Evolutionary conservation across 495 filamentous ascomycete genomes (phyloP).

Genomic region (Acidomyces sp.): DNA sequence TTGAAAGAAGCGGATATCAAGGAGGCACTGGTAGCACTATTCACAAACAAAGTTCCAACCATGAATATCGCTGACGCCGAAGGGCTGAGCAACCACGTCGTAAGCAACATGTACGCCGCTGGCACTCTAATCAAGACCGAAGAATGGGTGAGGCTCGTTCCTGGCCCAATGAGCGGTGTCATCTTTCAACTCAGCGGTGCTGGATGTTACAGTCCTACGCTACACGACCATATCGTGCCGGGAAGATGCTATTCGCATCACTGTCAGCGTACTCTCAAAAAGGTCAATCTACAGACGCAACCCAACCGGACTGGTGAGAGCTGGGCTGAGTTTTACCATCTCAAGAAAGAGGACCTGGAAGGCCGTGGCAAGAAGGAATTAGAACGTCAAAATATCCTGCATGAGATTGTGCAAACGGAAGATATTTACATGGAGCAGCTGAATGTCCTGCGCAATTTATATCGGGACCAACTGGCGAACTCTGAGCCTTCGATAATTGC

Average conservation of each 20-base stretch:
- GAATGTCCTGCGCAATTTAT: slow-evolving; percentile 69
- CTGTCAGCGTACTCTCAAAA: slow-evolving; percentile 87
- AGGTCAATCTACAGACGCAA: slow-evolving; percentile 69
- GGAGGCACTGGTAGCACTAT: slow-evolving; percentile 77
- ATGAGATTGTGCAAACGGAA: slow-evolving; percentile 92
- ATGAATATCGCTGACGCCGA: slow-evolving; percentile 99
- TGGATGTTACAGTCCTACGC: slow-evolving; percentile 74
- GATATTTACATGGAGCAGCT: slow-evolving; percentile 81
- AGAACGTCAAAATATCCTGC: slow-evolving; percentile 82
- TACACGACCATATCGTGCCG: slow-evolving; percentile 61
- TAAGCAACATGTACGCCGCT: slow-evolving; percentile 65
- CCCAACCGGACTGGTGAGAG: slow-evolving; percentile 58
- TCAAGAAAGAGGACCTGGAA: slow-evolving; percentile 63
- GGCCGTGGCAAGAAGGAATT: slow-evolving; percentile 70
- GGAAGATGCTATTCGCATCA: slow-evolving; percentile 88
- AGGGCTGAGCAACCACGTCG: slow-evolving; percentile 63
- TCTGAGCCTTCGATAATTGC: slow-evolving; percentile 72
- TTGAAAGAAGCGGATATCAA: slow-evolving; percentile 68
- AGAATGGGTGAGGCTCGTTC: slow-evolving; percentile 92
- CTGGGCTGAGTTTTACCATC: slow-evolving; percentile 83
- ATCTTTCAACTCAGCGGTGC: slow-evolving; percentile 85
- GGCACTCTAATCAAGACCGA: slow-evolving; percentile 77
- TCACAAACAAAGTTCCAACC: slow-evolving; percentile 91
- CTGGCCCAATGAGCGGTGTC: slow-evolving; percentile 65
- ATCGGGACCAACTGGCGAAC: slow-evolving; percentile 64